These are phyloP conservation scores for Trichopus zeylanicus DNA, from an alignment of 116 monocot genomes.

Conservation along the genomic window DNA sequence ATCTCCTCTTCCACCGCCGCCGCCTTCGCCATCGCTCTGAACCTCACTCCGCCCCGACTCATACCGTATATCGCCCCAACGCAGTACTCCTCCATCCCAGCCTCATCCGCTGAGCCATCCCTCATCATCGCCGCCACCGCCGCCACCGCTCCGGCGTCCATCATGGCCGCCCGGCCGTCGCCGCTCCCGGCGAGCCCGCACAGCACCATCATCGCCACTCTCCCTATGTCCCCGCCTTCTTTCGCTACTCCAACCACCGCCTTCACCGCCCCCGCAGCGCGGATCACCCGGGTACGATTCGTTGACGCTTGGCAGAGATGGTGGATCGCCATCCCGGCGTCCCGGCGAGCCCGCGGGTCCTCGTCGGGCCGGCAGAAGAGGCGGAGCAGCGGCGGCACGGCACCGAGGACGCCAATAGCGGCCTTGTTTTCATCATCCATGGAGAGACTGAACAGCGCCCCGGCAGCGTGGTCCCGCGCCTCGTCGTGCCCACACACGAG, in stretches of 20 bases:
- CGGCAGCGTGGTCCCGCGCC: constrained; percentile 50
- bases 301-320: constrained; percentile 31
- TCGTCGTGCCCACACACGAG: constrained; percentile 18
- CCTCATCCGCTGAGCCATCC: too few relatives aligned
- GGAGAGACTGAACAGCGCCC: constrained; percentile 44
- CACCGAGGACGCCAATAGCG: constrained; percentile 58
- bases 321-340: constrained; percentile 60
- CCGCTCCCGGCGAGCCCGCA: constrained; percentile 18
- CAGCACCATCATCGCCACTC: constrained; percentile 39
- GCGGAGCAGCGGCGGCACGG: constrained; percentile 35
- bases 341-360: constrained; percentile 17
- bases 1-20: constrained; percentile 38
- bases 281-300: constrained; percentile 37
- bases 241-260: constrained; percentile 21
- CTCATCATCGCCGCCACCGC: constrained; percentile 25
- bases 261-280: constrained; percentile 24
- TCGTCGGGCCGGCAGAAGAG: constrained; percentile 24
- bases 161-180: constrained; percentile 41
- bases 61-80: constrained; percentile 36
- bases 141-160: constrained; percentile 40
- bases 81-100: constrained; percentile 19
- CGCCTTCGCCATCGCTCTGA: constrained; percentile 29
- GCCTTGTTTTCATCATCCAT: constrained; percentile 43
- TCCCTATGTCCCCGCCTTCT: constrained; percentile 3
- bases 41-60: constrained; percentile 39